Base-by-base conservation (phyloP, 2,329 filamentous ascomycete species). In the Hypoxylon rubiginosum region DNA sequence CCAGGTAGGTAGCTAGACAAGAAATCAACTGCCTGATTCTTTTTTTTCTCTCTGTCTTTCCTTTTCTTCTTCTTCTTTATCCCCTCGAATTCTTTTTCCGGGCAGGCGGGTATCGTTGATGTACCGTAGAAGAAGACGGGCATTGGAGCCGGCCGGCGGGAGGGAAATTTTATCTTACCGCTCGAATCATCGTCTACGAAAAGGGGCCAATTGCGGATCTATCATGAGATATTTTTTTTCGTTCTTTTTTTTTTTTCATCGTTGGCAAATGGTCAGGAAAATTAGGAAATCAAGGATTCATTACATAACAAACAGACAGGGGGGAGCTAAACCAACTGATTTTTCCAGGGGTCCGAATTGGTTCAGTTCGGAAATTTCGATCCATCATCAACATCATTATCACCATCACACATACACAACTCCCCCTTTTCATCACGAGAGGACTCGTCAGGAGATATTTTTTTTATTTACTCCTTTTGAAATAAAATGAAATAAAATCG, bases 241-340 rank as follows among this genome's bases (percentile, higher is more conserved):
- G 6, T 39, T 45, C 11, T 53, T 41, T 21, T 41, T 30, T 21
- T 43, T n/a, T 15, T 17, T 9, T 21, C 39, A 13, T 43, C n/a
- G 24, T 19, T 15, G 3, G 13, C 21, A 41, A 43, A 30, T 32
- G 34, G 43, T 49, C 41, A 54, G 24, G 45, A 60, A 26, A 56
- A 48, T 52, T 13, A 26, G 34, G 43, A 9, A 60, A 49, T 49
- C 30, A 64, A 61, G 53, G 54, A 64, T 28, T 48, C 46, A 41
- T 60, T 51, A 58, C 54, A 57, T 58, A 61, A 41, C 53, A 67
- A 63, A 58, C 62, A 65, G 58, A 46, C 5, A 58, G 30, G 49
- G 28, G 7, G 15, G 11, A 39, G 43, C 39, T 32, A 46, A 13
- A 11, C 43, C 21, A 52, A 60, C 17, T 36, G 54, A 34, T 10